Evolutionary conservation across 208 protist genomes (phyloP), one percentile per base, ranked within the genome.

Genomic region (Crithidia expoeki): DNA sequence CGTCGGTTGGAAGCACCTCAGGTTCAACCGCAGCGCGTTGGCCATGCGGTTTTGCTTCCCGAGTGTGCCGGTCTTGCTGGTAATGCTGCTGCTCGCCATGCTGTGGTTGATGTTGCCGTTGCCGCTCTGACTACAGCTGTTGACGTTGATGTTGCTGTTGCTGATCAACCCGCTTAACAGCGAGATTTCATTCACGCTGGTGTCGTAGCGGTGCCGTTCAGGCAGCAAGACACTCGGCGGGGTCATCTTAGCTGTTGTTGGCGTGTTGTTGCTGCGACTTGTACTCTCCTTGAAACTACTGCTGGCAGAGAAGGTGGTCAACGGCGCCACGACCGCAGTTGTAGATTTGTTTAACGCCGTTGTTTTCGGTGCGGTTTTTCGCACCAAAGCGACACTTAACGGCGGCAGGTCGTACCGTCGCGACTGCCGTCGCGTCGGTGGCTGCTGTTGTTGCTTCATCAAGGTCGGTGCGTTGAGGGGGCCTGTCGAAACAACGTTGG

Each of bases 171-270:
- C 59, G 30, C 44, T 65, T 23, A 52, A 17, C 47, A 44, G 33
- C 44, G 47, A 32, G 17, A 6, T 12, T 3, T 55, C 47, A 47
- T 46, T 56, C 2, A n/a, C 12, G 21, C 23, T 57, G 32, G 0
- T 34, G 47, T 57, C 61, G 44, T 57, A 44, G 21, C 61, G 61
- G 33, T 57, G 47, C 4, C 61, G 33, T 12, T 46, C 61, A 1
- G 23, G 23, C 12, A 34, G 33, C 32, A 55, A 11, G 33, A 67
- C 61, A 17, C n/a, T 14, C 1, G 61, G 47, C 2, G 57, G 28
- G 0, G 47, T 17, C 46, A 33, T 14, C 59, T 60, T 60, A 2
- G 17, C 10, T 1, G 55, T 17, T 28, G 55, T 32, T 10, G 55
- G 33, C 11, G 30, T 60, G 55, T 36, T 56, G 2, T 1, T 4